Evolutionary conservation across 768 basidiomycete species (phyloP), one percentile per base, ranked within the genome.

Genomic region (Lepiota venenata): DNA sequence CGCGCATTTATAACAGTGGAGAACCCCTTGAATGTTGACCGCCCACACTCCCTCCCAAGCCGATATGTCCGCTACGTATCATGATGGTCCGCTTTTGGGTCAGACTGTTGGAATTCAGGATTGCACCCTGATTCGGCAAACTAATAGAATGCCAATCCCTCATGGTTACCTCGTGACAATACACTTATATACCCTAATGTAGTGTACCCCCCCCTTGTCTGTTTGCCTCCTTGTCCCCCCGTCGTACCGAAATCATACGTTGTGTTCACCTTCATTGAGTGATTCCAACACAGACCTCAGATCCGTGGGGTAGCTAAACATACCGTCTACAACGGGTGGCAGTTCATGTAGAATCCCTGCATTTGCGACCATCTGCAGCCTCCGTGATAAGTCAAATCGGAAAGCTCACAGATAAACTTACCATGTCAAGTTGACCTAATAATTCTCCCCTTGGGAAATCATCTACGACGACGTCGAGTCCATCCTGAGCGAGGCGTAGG

Each of bases 1-100:
- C 2, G 84, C 86, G 55, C 84, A 74, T 51, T 85, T 82, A 40
- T 85, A 86, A 63, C 82, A 85, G 58, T 81, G 73, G 67, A 81
- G 83, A 2, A 75, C 68, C 36, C 83, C 84, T 48, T 79, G 75
- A 52, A 77, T 69, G 60, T 87, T 87, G 58, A 85, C 69, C 2
- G 73, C 69, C 57, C 77, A 67, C 6, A 69, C 22, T 60, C 61
- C 65, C 59, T 84, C 73, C 72, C 69, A 77, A 0, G 70, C 64
- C 5, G 73, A 67, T 2, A 69, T 42, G 4, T 63, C 61, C 3
- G 71, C 79, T 74, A 38, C 20, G 37, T 21, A 1, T 4, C 21
- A 47, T 21, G 0, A 37, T 40, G 15, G 10, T 0, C 32, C 16
- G n/a, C 12, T 42, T n/a, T n/a, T n/a, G n/a, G n/a, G n/a, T n/a